Evolutionary conservation across 2,329 filamentous ascomycete genomes (phyloP).

Genomic region (Aspergillus sp.): DNA sequence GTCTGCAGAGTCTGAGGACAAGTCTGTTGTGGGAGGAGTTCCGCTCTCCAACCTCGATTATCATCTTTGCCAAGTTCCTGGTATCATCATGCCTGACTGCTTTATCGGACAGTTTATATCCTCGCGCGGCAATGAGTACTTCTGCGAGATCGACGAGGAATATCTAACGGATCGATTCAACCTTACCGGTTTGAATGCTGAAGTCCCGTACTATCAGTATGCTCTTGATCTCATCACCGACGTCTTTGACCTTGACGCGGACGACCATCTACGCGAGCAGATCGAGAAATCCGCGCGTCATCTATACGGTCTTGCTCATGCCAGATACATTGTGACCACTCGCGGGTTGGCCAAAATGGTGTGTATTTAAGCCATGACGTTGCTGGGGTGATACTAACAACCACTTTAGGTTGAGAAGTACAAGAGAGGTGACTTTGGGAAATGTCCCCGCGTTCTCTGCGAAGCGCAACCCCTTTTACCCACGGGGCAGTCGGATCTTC

Average conservation of each 20-base stretch:
- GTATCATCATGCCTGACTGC: slow-evolving; percentile 8
- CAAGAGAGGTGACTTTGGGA: slow-evolving; percentile 95
- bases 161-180: slow-evolving; percentile 98
- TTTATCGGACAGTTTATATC: slow-evolving; percentile 70
- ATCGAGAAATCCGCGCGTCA: slow-evolving; percentile 96
- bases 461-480: slow-evolving; percentile 86
- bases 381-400: no score
- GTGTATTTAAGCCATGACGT: no score
- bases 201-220: slow-evolving; percentile 99
- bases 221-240: slow-evolving; percentile 94
- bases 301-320: slow-evolving; percentile 91
- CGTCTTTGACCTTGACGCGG: slow-evolving; percentile 96
- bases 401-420: slow-evolving; percentile 97
- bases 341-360: slow-evolving; percentile 95
- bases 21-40: neutral
- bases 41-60: no score
- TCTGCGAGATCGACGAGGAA: slow-evolving; percentile 98
- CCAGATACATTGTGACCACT: slow-evolving; percentile 93
- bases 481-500: slow-evolving; percentile 84
- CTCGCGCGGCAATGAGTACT: slow-evolving; percentile 95
- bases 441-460: slow-evolving; percentile 94
- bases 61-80: no score
- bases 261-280: slow-evolving; percentile 95
- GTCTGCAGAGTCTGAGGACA: neutral
- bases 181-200: slow-evolving; percentile 88